Evolutionary conservation across 1,284 basidiomycete genomes (phyloP).

Genomic region (Coriolopsis trogii): DNA sequence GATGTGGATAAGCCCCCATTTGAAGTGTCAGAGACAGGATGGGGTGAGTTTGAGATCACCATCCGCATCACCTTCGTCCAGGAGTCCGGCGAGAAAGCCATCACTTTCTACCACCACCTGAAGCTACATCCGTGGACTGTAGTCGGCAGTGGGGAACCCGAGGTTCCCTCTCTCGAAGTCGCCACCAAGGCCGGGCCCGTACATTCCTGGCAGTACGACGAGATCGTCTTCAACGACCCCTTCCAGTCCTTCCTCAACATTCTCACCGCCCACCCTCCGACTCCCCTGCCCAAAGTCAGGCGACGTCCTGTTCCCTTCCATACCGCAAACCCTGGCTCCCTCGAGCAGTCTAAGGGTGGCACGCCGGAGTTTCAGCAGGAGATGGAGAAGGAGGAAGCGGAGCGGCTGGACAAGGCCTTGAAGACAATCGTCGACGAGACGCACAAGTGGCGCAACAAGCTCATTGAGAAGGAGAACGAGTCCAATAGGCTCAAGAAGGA

Average conservation of each 20-base stretch:
- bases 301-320: constrained; percentile 73
- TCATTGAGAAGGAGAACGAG: constrained; percentile 79
- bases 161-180: constrained; percentile 64
- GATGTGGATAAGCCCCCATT: constrained; percentile 94
- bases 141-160: constrained; percentile 52
- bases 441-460: constrained; percentile 55
- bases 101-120: constrained; percentile 88
- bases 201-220: constrained; percentile 99
- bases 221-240: constrained; percentile 96
- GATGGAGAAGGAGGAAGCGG: constrained; percentile 88
- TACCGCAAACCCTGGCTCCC: constrained; percentile 58
- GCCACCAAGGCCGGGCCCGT: constrained; percentile 74
- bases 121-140: constrained; percentile 94
- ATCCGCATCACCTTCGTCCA: constrained; percentile 93
- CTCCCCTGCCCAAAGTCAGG: constrained; percentile 71
- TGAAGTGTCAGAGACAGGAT: constrained; percentile 94
- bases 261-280: constrained; percentile 83
- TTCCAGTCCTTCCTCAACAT: constrained; percentile 87
- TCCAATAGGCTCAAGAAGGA: constrained; percentile 61
- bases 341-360: constrained; percentile 67
- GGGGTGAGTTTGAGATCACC: constrained; percentile 98
- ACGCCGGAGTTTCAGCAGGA: constrained; percentile 79
- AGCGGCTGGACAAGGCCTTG: constrained; percentile 78
- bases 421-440: constrained; percentile 69
- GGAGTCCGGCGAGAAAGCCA: constrained; percentile 91